phyloP scores from a whole-genome alignment of 2,329 filamentous ascomycete species.

The Trichoderma sp. region DNA sequence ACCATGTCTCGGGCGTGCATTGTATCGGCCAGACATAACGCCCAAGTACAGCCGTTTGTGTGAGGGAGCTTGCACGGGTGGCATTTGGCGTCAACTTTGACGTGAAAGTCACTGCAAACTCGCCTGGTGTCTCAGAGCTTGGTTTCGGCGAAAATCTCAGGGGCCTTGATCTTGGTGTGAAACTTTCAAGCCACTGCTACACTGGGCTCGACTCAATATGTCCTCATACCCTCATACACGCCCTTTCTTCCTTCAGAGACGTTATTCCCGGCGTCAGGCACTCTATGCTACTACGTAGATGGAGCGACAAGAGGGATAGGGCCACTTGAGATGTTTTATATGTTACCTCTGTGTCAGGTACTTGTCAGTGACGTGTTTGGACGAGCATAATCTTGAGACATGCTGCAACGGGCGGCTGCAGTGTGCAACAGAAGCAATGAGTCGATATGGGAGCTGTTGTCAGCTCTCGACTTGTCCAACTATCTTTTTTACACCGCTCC shows the following conservation, averaged over 20 bases:
- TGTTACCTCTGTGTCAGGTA: background rate
- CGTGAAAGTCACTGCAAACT: background rate
- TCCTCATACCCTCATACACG: background rate
- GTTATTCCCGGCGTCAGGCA: background rate
- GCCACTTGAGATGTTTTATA: background rate
- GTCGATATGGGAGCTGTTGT: background rate
- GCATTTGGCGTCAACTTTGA: background rate
- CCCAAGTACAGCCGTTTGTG: background rate
- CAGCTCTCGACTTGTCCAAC: background rate
- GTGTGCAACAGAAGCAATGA: constrained; percentile 1
- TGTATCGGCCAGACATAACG: background rate
- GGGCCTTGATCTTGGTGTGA: background rate
- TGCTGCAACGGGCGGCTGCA: constrained; percentile 12
- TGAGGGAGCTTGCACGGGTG: background rate
- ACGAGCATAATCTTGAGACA: constrained; percentile 16
- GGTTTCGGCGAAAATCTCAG: background rate
- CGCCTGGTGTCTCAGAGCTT: background rate
- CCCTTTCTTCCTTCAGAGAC: background rate
- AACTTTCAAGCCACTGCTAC: background rate
- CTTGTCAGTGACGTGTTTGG: constrained; percentile 1
- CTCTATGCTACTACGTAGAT: background rate
- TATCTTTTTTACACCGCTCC: background rate
- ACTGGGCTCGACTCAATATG: background rate
- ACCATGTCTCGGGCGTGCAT: background rate
- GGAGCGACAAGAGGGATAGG: background rate